Percentiles rank a stretch among this genome's conserved stretches.
phyloP scores from a whole-genome alignment of 345 rosid genomes.

The Garcia nutans region DNA sequence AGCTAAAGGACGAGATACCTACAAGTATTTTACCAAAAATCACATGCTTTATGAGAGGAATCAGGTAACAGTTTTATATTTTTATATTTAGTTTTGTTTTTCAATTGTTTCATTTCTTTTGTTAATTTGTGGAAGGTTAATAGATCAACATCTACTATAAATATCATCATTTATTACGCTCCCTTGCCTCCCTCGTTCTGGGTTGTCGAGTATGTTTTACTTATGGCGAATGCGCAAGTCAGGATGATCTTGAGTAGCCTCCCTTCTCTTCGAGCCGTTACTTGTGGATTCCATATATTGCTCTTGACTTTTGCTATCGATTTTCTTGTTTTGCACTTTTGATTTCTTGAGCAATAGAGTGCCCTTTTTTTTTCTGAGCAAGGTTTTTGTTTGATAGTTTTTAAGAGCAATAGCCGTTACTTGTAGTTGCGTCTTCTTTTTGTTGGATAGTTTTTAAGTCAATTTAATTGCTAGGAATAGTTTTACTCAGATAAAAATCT shows the following conservation, averaged over 20 bases:
- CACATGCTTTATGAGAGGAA: conserved; percentile 93
- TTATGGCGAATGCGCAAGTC: background rate
- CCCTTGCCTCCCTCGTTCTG: background rate
- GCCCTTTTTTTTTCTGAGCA: too few species aligned
- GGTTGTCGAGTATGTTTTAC: background rate
- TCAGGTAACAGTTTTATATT: conserved; percentile 49
- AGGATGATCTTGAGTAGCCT: background rate
- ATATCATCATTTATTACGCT: background rate
- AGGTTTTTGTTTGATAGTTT: too few species aligned
- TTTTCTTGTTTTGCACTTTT: too few species aligned
- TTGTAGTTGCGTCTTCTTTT: too few species aligned
- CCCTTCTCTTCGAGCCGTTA: too few species aligned
- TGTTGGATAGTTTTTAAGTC: too few species aligned
- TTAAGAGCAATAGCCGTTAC: too few species aligned
- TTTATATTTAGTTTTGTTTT: background rate
- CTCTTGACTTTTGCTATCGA: too few species aligned
- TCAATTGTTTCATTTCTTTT: background rate
- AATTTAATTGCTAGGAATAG: too few species aligned
- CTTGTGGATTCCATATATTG: too few species aligned
- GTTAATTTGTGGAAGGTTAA: background rate
- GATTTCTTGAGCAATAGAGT: too few species aligned
- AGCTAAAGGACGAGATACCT: conserved; percentile 87
- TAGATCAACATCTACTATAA: background rate
- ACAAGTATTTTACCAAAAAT: conserved; percentile 89
- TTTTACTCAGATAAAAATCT: too few species aligned